phyloP scores from a whole-genome alignment of 768 basidiomycete species.

The Filobasidium floriforme region DNA sequence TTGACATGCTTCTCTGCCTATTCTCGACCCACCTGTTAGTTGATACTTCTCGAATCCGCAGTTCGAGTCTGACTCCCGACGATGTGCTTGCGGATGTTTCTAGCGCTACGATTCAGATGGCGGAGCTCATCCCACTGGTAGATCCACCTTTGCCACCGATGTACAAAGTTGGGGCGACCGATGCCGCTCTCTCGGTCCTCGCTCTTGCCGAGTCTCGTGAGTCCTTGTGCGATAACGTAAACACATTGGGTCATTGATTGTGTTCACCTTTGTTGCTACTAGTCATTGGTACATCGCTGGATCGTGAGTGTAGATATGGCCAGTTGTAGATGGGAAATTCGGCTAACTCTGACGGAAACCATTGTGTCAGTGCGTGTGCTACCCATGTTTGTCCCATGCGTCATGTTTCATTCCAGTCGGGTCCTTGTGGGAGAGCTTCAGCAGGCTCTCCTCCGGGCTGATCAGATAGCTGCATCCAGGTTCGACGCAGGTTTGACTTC shows the following conservation, averaged over 20 bases:
- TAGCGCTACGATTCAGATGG: neutral
- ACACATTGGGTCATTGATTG: neutral
- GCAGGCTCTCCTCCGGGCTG: neutral
- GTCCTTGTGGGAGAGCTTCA: slow-evolving; percentile 6
- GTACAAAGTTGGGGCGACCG: neutral
- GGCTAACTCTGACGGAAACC: neutral
- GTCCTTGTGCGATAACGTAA: neutral
- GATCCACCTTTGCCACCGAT: neutral
- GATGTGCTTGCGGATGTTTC: neutral
- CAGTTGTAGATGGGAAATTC: neutral
- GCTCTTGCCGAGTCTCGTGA: slow-evolving; percentile 1
- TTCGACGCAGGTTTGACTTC: neutral
- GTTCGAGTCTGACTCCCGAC: neutral
- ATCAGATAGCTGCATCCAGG: neutral
- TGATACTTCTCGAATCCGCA: neutral
- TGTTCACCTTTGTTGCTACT: neutral
- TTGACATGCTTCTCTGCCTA: slow-evolving; percentile 4
- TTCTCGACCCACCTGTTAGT: neutral
- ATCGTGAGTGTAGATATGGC: neutral
- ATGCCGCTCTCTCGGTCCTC: neutral
- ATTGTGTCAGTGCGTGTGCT: neutral
- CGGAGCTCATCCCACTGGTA: neutral
- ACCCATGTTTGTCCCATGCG: slow-evolving; percentile 3
- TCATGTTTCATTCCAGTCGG: neutral
- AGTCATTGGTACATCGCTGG: slow-evolving; percentile 3